phyloP scores from a whole-genome alignment of 176 grass and related monocot species.

The Aegilops sharonensis region DNA sequence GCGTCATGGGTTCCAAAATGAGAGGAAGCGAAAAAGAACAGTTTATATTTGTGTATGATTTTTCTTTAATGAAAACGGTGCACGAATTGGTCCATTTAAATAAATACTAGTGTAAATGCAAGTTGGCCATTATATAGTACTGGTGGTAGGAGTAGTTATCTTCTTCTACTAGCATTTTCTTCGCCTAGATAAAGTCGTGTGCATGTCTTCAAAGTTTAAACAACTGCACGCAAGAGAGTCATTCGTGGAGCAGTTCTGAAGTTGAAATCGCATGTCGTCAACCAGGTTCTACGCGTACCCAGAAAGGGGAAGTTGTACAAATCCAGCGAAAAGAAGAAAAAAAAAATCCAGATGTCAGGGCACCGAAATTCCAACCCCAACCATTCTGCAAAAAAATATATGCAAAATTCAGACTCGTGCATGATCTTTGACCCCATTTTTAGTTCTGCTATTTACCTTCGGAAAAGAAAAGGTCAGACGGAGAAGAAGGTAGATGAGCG shows the following conservation, averaged over 20 bases:
- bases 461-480: not conserved
- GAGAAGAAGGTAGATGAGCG: too few relatives aligned
- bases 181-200: not conserved
- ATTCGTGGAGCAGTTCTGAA: not conserved
- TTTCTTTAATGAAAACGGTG: too few relatives aligned
- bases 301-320: not conserved
- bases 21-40: too few relatives aligned
- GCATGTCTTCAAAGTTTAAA: not conserved
- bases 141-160: too few relatives aligned
- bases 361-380: too few relatives aligned
- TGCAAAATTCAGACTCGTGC: not conserved
- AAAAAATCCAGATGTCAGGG: not conserved
- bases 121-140: too few relatives aligned
- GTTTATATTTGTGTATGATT: too few relatives aligned
- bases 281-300: not conserved
- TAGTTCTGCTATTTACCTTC: not conserved
- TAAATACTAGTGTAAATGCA: too few relatives aligned
- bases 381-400: not conserved
- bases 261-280: not conserved
- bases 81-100: too few relatives aligned
- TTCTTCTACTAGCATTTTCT: not conserved
- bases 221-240: not conserved
- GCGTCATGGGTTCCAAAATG: too few relatives aligned
- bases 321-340: not conserved
- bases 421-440: constrained; percentile 5